Conservation (phyloP, 129 eudicot species). For the Ambrosia trifida region DNA sequence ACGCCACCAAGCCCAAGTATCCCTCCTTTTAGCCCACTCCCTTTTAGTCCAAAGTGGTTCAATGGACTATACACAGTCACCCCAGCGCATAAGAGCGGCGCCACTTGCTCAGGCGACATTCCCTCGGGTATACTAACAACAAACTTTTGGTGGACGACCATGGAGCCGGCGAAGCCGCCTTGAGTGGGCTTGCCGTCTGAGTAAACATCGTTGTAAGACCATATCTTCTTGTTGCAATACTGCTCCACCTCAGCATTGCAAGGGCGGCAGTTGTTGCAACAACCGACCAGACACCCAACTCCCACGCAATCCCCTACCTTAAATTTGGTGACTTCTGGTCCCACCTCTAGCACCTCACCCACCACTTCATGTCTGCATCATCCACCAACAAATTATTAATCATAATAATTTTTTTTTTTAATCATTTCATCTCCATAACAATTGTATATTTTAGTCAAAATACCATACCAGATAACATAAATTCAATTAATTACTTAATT, state of each 20-base stretch:
- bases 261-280: conserved; percentile 64
- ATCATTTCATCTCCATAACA: no score
- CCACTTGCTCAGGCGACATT: conserved; percentile 83
- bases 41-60: conserved; percentile 76
- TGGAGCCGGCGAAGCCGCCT: conserved; percentile 82
- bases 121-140: conserved; percentile 92
- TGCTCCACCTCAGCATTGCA: conserved; percentile 81
- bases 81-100: conserved; percentile 92
- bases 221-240: conserved; percentile 90
- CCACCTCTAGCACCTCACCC: conserved; percentile 96
- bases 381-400: not conserved
- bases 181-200: conserved; percentile 93
- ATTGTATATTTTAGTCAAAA: no score
- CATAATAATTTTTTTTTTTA: no score
- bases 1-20: conserved; percentile 98
- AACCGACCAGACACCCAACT: conserved; percentile 79
- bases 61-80: conserved; percentile 91
- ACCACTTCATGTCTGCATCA: conserved; percentile 86
- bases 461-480: no score
- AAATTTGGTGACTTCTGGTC: conserved; percentile 74
- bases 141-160: conserved; percentile 93
- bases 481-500: no score
- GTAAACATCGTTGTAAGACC: conserved; percentile 93
- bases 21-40: conserved; percentile 76
- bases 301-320: conserved; percentile 79